These are phyloP conservation scores for Camelina laxa DNA, from an alignment of 345 rosid species.

Conservation along the genomic window DNA sequence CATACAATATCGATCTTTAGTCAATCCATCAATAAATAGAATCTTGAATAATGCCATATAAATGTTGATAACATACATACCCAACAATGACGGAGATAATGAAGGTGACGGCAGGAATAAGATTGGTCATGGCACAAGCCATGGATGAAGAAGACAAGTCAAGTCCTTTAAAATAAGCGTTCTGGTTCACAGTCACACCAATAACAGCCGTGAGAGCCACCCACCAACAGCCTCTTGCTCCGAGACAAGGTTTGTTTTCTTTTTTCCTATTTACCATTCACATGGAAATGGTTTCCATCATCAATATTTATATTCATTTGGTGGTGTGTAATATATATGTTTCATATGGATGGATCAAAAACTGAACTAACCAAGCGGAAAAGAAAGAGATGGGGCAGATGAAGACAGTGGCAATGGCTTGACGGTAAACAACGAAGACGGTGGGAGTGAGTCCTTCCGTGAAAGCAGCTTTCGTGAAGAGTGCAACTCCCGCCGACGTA, in stretches of 20 bases:
- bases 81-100: slow-evolving; percentile 47
- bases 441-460: slow-evolving; percentile 48
- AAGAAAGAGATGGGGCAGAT: slow-evolving; percentile 47
- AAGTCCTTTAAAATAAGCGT: slow-evolving; percentile 47
- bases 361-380: slow-evolving; percentile 36
- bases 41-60: not conserved
- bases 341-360: not conserved
- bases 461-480: slow-evolving; percentile 47
- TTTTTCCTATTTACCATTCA: slow-evolving; percentile 34
- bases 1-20: not conserved
- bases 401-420: slow-evolving; percentile 51
- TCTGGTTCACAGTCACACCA: slow-evolving; percentile 49
- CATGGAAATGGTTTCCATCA: slow-evolving; percentile 13
- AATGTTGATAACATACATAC: slow-evolving; percentile 20
- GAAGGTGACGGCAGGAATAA: slow-evolving; percentile 53
- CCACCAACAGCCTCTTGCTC: slow-evolving; percentile 45
- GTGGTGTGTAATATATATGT: not conserved
- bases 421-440: slow-evolving; percentile 52
- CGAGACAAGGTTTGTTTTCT: slow-evolving; percentile 38
- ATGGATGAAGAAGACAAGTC: slow-evolving; percentile 49
- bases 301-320: not conserved
- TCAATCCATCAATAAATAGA: not conserved
- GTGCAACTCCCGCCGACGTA: slow-evolving; percentile 44
- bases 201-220: slow-evolving; percentile 50
- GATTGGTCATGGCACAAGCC: slow-evolving; percentile 51